phyloP scores from a whole-genome alignment of 257 asterid species.

The Ophiorrhiza pumila region DNA sequence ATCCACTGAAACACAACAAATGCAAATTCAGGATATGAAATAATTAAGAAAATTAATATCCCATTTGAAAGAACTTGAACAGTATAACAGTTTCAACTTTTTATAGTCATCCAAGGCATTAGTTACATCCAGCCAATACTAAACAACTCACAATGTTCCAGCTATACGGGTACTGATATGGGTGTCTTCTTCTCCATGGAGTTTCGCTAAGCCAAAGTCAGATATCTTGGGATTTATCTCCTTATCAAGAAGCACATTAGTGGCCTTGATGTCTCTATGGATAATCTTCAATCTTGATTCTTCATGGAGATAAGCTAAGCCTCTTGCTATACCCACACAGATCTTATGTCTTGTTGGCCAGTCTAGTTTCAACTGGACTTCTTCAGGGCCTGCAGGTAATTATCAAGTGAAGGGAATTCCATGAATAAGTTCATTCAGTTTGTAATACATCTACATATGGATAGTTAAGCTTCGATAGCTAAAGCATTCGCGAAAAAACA shows the following conservation, averaged over 20 bases:
- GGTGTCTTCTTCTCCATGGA: conserved; percentile 30
- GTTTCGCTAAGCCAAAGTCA: conserved; percentile 41
- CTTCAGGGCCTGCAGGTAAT: conserved; percentile 24
- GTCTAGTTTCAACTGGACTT: conserved; percentile 24
- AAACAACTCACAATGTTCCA: conserved; percentile 33
- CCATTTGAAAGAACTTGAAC: not conserved
- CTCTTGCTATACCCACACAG: conserved; percentile 39
- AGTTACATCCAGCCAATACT: not conserved
- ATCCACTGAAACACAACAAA: conserved; percentile 27
- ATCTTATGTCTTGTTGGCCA: conserved; percentile 36
- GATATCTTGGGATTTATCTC: conserved; percentile 38
- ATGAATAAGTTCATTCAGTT: not conserved
- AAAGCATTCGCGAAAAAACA: not conserved
- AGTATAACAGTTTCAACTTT: not conserved
- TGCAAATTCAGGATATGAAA: not conserved
- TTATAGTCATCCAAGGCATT: not conserved
- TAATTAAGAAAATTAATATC: not conserved
- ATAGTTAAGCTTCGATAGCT: not conserved
- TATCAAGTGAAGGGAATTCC: not conserved
- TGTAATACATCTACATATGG: not conserved
- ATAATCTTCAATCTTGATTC: conserved; percentile 36
- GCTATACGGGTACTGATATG: conserved; percentile 40
- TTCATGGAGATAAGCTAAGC: conserved; percentile 38
- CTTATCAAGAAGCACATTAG: conserved; percentile 38
- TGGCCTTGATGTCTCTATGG: conserved; percentile 39